phyloP scores from a whole-genome alignment of 2,329 filamentous ascomycete species.

The Verticillium dahliae region DNA sequence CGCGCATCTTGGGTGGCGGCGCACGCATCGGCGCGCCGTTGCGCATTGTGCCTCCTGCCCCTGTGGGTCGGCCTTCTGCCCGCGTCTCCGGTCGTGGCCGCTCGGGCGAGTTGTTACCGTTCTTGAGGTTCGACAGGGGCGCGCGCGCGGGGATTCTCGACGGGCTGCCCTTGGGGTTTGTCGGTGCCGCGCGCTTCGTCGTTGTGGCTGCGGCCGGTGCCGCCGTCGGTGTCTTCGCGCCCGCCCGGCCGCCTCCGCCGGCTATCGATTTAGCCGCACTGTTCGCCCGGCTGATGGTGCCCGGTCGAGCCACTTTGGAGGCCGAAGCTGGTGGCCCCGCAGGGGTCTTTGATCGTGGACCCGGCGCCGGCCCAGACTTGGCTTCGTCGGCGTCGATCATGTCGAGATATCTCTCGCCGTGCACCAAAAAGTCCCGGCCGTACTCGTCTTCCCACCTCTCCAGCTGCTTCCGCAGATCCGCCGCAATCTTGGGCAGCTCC shows the following conservation, averaged over 20 bases:
- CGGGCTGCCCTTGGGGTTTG: slow-evolving; percentile 42
- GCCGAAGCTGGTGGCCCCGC: slow-evolving; percentile 49
- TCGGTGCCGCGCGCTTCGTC: slow-evolving; percentile 20
- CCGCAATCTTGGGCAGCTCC: slow-evolving; percentile 85
- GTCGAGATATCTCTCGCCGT: slow-evolving; percentile 86
- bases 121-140: slow-evolving; percentile 61
- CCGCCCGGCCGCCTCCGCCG: slow-evolving; percentile 9
- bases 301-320: slow-evolving; percentile 28
- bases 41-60: slow-evolving; percentile 35
- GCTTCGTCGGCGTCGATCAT: slow-evolving; percentile 61
- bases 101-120: slow-evolving; percentile 77
- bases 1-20: slow-evolving; percentile 89
- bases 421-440: slow-evolving; percentile 85
- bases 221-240: slow-evolving; percentile 49
- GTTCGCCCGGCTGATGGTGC: slow-evolving; percentile 26
- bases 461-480: slow-evolving; percentile 74
- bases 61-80: slow-evolving; percentile 18
- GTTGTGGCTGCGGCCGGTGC: slow-evolving; percentile 13
- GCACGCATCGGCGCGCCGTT: slow-evolving; percentile 54
- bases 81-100: slow-evolving; percentile 43
- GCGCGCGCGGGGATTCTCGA: slow-evolving; percentile 64
- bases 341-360: slow-evolving; percentile 68
- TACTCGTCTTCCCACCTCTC: slow-evolving; percentile 91
- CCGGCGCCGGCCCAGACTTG: slow-evolving; percentile 43
- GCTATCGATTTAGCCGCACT: slow-evolving; percentile 20